Percentiles rank a stretch among this genome's conserved stretches.
These are phyloP conservation scores for Salix arbutifolia DNA, from an alignment of 345 rosid genomes.

Conservation along the genomic window DNA sequence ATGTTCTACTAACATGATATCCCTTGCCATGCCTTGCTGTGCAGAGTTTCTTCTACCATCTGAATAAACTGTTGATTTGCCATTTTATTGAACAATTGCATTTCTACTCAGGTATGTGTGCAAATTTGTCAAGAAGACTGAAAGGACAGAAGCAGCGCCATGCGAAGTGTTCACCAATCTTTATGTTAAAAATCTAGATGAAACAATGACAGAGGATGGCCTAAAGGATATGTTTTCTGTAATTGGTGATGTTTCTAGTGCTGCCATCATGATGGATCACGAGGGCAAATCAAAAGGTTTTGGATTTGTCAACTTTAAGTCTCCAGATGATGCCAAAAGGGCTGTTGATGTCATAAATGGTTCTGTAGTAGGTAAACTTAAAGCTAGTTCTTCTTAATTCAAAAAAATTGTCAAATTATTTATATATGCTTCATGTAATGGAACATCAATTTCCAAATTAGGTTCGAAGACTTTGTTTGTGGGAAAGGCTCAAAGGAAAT, in stretches of 20 bases:
- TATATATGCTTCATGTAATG: neutral
- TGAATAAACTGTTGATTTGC: neutral
- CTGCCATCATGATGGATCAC: slow-evolving; percentile 49
- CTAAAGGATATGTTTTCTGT: slow-evolving; percentile 49
- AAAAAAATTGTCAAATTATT: neutral
- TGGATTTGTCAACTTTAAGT: slow-evolving; percentile 63
- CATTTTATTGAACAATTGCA: neutral
- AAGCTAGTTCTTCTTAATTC: neutral
- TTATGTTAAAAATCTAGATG: slow-evolving; percentile 56
- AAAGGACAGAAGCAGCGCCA: slow-evolving; percentile 28
- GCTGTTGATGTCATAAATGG: slow-evolving; percentile 56
- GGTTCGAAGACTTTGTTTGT: slow-evolving; percentile 53
- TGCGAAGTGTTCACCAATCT: slow-evolving; percentile 45
- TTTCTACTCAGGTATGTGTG: slow-evolving; percentile 41
- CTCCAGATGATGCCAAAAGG: slow-evolving; percentile 52
- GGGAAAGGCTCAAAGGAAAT: slow-evolving; percentile 57
- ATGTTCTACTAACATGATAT: neutral
- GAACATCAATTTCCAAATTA: slow-evolving; percentile 14
- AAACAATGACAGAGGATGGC: slow-evolving; percentile 41
- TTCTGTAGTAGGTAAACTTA: slow-evolving; percentile 27
- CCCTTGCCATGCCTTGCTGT: neutral
- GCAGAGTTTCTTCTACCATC: neutral
- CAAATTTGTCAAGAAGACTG: slow-evolving; percentile 52
- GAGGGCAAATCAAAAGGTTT: slow-evolving; percentile 63
- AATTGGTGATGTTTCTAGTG: slow-evolving; percentile 52